These are phyloP conservation scores for Apiotrichum montevideense DNA, from an alignment of 1,284 basidiomycete species.

Conservation along the genomic window DNA sequence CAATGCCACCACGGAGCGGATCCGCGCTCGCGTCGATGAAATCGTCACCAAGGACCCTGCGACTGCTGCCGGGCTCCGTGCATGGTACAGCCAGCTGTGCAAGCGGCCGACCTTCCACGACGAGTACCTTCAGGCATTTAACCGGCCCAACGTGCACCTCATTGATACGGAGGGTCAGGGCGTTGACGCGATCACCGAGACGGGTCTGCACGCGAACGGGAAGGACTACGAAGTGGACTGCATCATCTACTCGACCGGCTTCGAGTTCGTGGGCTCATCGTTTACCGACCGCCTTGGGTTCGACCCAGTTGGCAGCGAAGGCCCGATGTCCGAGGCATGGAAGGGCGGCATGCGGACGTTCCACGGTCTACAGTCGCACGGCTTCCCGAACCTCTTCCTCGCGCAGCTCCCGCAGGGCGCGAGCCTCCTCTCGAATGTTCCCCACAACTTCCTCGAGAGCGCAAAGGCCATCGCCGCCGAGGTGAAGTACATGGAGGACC, in stretches of 20 bases:
- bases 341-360: background rate
- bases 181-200: background rate
- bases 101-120: background rate
- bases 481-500: background rate
- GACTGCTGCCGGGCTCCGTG: background rate
- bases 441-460: background rate
- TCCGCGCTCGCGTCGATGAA: background rate
- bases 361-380: background rate
- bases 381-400: conserved; percentile 3
- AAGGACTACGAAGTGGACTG: background rate
- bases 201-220: background rate
- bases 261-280: background rate
- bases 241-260: background rate
- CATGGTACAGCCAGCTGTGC: background rate
- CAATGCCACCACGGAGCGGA: background rate
- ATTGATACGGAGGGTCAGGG: background rate
- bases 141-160: background rate
- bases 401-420: background rate
- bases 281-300: background rate
- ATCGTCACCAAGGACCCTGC: background rate
- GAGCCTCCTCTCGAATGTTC: background rate
- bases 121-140: background rate
- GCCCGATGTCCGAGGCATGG: background rate
- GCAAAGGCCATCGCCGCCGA: background rate
- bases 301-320: background rate